A percentile compares a stretch with the other conserved stretches of the same genome.
These are phyloP conservation scores for Magnusiomyces tetraspermus DNA, from an alignment of 1,139 yeast species.

Conservation along the genomic window DNA sequence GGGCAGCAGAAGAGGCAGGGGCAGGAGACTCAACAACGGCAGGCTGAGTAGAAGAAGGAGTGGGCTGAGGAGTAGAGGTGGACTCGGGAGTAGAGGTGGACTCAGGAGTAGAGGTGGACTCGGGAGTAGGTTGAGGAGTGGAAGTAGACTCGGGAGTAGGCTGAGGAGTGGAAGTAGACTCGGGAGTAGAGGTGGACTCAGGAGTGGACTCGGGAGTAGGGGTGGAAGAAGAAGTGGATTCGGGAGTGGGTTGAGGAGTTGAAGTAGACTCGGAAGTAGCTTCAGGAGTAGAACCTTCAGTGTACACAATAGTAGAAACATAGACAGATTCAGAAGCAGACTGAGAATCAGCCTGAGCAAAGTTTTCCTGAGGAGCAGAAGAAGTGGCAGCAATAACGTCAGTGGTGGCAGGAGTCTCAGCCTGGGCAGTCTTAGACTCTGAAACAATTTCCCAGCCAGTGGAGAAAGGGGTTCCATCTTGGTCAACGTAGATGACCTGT, in stretches of 20 bases:
- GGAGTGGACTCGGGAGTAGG: constrained; percentile 19
- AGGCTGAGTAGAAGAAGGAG: constrained; percentile 19
- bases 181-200: constrained; percentile 21
- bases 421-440: constrained; percentile 33
- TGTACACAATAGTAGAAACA: constrained; percentile 31
- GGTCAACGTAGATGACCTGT: constrained; percentile 31
- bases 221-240: constrained; percentile 10
- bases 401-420: constrained; percentile 13
- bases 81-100: constrained; percentile 20
- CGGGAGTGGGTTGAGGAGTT: constrained; percentile 17
- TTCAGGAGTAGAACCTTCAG: constrained; percentile 27
- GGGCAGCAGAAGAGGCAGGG: constrained; percentile 25
- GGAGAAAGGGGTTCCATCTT: constrained; percentile 27
- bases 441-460: constrained; percentile 25
- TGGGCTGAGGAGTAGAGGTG: constrained; percentile 11
- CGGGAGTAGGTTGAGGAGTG: constrained; percentile 19
- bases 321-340: constrained; percentile 26
- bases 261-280: constrained; percentile 16
- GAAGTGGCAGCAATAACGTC: constrained; percentile 12
- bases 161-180: too few species aligned
- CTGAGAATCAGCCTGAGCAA: constrained; percentile 17
- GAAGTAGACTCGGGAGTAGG: constrained; percentile 12
- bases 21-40: constrained; percentile 26
- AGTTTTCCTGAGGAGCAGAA: constrained; percentile 10
- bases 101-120: constrained; percentile 13